Conservation (phyloP, 176 grass and related monocot species). For the Bothriochloa decipiens region DNA sequence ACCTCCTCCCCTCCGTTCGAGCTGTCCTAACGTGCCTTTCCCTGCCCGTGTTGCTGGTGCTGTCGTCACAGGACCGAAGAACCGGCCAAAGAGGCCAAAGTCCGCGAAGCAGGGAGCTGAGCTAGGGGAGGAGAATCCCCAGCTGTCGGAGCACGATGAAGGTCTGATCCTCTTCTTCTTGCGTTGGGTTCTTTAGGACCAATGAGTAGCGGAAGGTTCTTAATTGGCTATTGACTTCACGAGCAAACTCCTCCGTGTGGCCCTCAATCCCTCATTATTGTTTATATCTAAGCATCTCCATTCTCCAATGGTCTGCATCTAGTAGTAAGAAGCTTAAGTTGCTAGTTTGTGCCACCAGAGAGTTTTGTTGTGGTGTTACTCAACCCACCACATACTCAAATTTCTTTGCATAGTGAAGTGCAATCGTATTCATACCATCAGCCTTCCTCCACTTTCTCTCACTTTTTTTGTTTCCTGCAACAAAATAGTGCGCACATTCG, state of each 20-base stretch:
- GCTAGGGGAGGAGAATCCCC: neutral
- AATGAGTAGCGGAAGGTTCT: neutral
- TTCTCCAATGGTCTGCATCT: neutral
- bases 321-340: neutral
- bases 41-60: neutral
- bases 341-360: neutral
- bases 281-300: neutral
- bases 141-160: neutral
- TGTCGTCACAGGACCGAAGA: conserved; percentile 27
- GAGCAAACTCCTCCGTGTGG: neutral
- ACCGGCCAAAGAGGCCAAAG: conserved; percentile 9
- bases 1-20: neutral
- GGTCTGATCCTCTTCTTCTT: conserved; percentile 21
- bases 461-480: neutral
- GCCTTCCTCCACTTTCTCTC: neutral
- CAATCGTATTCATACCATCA: neutral
- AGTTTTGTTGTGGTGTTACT: neutral
- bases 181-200: neutral
- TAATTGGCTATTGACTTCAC: neutral
- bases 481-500: neutral
- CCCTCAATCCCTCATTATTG: neutral
- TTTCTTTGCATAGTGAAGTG: neutral
- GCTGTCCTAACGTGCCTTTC: neutral
- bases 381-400: neutral
- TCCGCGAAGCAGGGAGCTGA: neutral